Percentiles rank a stretch among this genome's conserved stretches.
Conservation (phyloP, 192 early-diverging fungal species). For the Backusella tuberculispora region DNA sequence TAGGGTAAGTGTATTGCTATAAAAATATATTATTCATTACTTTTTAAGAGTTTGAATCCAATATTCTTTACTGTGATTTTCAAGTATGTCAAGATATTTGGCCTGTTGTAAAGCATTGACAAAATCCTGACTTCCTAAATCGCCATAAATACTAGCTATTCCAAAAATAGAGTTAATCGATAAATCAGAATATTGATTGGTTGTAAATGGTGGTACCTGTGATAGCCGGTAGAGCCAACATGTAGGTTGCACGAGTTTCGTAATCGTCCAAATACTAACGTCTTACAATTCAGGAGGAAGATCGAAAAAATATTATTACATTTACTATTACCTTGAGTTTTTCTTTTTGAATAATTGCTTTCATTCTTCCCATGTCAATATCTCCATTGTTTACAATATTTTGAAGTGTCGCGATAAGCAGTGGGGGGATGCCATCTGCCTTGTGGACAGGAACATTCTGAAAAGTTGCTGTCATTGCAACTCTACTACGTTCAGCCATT, state of each 20-base stretch:
- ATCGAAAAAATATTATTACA: background rate
- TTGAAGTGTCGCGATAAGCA: slow-evolving; percentile 47
- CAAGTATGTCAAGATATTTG: slow-evolving; percentile 46
- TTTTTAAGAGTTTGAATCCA: slow-evolving; percentile 53
- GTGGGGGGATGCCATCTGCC: slow-evolving; percentile 46
- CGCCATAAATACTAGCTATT: slow-evolving; percentile 55
- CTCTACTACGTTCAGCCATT: slow-evolving; percentile 47
- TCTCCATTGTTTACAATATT: slow-evolving; percentile 45
- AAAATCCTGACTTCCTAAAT: slow-evolving; percentile 51
- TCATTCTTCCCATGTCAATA: slow-evolving; percentile 60
- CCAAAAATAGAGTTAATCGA: background rate
- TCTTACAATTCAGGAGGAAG: slow-evolving; percentile 1
- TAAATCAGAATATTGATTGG: background rate
- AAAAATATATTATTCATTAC: slow-evolving; percentile 30
- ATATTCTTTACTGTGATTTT: slow-evolving; percentile 44
- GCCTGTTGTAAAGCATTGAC: slow-evolving; percentile 45
- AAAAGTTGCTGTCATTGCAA: slow-evolving; percentile 42
- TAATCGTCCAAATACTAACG: slow-evolving; percentile 21
- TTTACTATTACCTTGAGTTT: slow-evolving; percentile 45
- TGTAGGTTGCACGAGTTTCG: slow-evolving; percentile 22
- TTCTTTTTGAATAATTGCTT: slow-evolving; percentile 50
- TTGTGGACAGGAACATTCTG: slow-evolving; percentile 55
- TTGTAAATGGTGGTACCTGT: slow-evolving; percentile 13
- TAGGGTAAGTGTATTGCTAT: background rate
- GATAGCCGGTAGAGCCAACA: slow-evolving; percentile 23